Base-by-base conservation (phyloP, 306 rosid genomes). In the Fagus sylvatica region DNA sequence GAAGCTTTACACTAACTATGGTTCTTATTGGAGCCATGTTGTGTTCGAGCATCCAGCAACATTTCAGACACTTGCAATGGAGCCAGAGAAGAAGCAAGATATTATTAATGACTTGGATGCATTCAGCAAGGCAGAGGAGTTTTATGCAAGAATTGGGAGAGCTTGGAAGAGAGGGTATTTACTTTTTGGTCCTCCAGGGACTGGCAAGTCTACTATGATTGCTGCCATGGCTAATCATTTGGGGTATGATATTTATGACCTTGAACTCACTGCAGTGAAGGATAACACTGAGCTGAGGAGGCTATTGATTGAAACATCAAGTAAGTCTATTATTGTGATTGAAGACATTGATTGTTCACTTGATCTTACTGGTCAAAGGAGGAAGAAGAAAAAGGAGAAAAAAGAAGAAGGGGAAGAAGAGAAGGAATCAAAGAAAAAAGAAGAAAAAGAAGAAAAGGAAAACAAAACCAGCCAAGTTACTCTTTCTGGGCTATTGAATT, bases 161-260 rank as follows among this genome's bases (percentile, higher is more conserved):
- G 97, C 98, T 13, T 93, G 94, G 98, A 91, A 91, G 67, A 79
- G 94, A 70, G 98, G 94, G 28, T 93, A 93, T 68, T 39, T 93
- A 3, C 91, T 93, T 1, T 84, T 80, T 79, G 97, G 98, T 1
- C 97, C 98, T 3, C 93, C 94, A 6, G 98, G 98, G 22, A 93
- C 97, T 7, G 94, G 96, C 1, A 93, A 93, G 33, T 93, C 98
- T 39, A 91, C 94, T 1, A 91, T 84, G 97, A 87, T 93, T 62
- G 91, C 91, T 11, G 91, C 97, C 7, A 93, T 93, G 96, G 96
- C 97, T 5, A 91, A 93, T 46, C 57, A 86, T 13, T 78, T 91
- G n/a, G 72, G 81, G 9, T 91, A 91, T 72, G 94, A 91, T 81
- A n/a, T 91, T 42, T 91, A 91, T 81, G 97, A 91, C 65, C 83